Evolutionary conservation across 2,329 filamentous ascomycete species (phyloP), one percentile per base, ranked within the genome.

Genomic region (Ascomycota sp.): DNA sequence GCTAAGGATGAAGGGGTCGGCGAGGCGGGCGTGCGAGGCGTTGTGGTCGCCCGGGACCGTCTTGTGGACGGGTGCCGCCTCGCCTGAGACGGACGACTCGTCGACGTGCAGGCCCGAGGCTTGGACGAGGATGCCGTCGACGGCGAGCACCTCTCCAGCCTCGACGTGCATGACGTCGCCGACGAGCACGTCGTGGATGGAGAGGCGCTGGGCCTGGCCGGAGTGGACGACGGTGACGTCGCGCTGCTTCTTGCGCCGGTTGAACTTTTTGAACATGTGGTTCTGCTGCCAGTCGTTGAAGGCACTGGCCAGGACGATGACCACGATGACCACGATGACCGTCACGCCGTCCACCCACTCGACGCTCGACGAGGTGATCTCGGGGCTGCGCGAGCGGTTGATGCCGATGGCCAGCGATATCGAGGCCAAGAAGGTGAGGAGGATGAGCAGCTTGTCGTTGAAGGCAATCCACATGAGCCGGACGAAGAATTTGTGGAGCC

Each of bases 301-400:
- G n/a, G 78, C 77, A 35, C 76, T 78, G 13, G 81, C 78, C 13
- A 76, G 50, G 4, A 83, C 74, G 28, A 85, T 79, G 37, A 85
- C 73, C 11, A 75, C 46, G 35, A 85, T 80, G 30, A 78, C 79
- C 15, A 75, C 65, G 26, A 82, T 72, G 37, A 85, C 82, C 7
- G 79, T 78, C 8, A 83, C 71, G 37, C 78, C 78, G 50, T 86
- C 79, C 5, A 83, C 74, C 79, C 79, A 86, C 47, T 83, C 74
- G 9, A 81, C 71, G 23, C 63, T 63, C 5, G 69, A 56, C 24
- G 53, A 45, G 25, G 49, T 55, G 8, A 59, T 48, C 5, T 58
- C 48, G 3, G 63, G 60, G 11, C 65, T 69, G 30, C 75, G 61
- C 2, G 75, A 72, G 43, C 83, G 73, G 41, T 81, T 82, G 2